These are phyloP conservation scores for Ananas comosus DNA, from an alignment of 176 grass and related monocot genomes.

Conservation along the genomic window DNA sequence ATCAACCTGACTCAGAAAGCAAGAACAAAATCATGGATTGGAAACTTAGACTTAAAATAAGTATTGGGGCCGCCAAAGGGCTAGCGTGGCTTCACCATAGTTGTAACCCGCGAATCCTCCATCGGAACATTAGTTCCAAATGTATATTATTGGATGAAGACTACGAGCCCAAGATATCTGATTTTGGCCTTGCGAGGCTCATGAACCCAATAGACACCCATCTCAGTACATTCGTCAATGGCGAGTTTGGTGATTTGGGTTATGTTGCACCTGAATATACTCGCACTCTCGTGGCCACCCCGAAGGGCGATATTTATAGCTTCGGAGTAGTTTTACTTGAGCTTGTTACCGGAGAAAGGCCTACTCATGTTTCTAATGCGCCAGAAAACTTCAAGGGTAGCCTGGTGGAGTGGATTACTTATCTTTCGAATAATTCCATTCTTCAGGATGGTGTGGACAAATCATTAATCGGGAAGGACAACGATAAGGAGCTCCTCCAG, in stretches of 20 bases:
- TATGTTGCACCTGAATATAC: conserved; percentile 90
- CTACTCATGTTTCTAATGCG: conserved; percentile 59
- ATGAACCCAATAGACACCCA: conserved; percentile 97
- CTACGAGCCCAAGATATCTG: conserved; percentile 78
- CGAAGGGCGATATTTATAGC: conserved; percentile 83
- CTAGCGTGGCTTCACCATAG: conserved; percentile 92
- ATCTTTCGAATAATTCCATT: conserved; percentile 79
- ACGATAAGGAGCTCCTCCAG: conserved; percentile 73
- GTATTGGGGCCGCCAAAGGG: conserved; percentile 64
- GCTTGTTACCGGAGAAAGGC: conserved; percentile 59
- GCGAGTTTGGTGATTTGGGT: conserved; percentile 86
- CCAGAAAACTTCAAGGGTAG: conserved; percentile 84
- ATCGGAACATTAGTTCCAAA: conserved; percentile 91
- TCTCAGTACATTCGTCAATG: conserved; percentile 81
- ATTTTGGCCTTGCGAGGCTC: conserved; percentile 90
- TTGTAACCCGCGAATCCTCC: conserved; percentile 87
- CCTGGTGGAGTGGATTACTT: conserved; percentile 94
- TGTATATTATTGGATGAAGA: conserved; percentile 86
- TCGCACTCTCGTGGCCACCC: conserved; percentile 72
- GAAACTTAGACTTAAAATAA: conserved; percentile 73
- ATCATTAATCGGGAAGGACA: conserved; percentile 72
- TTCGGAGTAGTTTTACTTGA: conserved; percentile 94
- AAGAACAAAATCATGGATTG: conserved; percentile 46
- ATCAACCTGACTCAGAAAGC: conserved; percentile 21
- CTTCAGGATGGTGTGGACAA: conserved; percentile 82